Percentiles rank a stretch among this genome's conserved stretches.
Conservation (phyloP, 495 filamentous ascomycete genomes). For the Apiosordaria backusii region DNA sequence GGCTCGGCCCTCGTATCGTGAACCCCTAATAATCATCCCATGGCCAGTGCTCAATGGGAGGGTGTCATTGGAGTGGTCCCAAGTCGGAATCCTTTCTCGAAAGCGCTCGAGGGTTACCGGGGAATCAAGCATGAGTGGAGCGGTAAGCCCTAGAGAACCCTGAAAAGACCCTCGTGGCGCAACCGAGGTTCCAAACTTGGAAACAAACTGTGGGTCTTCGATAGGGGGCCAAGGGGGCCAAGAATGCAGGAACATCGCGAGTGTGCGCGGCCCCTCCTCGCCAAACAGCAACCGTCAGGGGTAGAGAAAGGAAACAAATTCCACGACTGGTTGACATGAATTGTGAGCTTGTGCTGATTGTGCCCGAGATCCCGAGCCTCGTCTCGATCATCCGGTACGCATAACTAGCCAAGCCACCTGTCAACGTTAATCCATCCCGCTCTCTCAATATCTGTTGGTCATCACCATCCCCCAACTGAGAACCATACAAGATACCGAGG, state of each 20-base stretch:
- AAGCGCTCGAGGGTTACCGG: not conserved
- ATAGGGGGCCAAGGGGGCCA: not conserved
- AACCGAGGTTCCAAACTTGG: not conserved
- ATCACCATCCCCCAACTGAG: not conserved
- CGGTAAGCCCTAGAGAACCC: not conserved
- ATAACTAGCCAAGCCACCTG: not conserved
- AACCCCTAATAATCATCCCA: not conserved
- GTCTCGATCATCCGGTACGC: not conserved
- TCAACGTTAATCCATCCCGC: not conserved
- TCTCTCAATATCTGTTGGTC: not conserved
- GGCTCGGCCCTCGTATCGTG: not conserved
- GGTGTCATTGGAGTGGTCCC: not conserved
- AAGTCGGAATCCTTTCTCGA: not conserved
- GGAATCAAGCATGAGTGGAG: not conserved
- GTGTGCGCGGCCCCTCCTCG: not conserved
- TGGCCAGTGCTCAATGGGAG: not conserved
- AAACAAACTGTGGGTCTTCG: not conserved
- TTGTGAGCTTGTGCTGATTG: not conserved
- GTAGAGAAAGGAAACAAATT: not conserved
- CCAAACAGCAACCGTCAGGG: not conserved
- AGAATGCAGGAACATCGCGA: not conserved
- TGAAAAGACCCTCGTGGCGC: not conserved
- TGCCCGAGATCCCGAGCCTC: not conserved
- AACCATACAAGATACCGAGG: not conserved
- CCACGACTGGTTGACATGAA: not conserved